Percentiles rank a stretch among this genome's conserved stretches.
phyloP scores from a whole-genome alignment of 768 basidiomycete genomes.

The Termitomyces sp. region DNA sequence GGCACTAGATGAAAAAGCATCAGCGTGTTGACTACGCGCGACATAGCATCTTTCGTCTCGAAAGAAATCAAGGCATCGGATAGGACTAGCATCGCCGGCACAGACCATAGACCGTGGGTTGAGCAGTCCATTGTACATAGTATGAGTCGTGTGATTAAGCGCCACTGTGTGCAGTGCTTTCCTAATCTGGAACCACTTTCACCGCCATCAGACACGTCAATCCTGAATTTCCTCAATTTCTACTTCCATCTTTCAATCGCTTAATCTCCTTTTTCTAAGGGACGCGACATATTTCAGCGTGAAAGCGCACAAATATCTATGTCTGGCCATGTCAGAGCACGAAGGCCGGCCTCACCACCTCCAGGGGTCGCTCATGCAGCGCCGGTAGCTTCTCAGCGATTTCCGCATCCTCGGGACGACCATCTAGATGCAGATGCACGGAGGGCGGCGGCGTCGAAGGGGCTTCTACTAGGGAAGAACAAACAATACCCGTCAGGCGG shows the following conservation, averaged over 20 bases:
- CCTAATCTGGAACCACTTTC: neutral
- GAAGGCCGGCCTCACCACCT: conserved; percentile 67
- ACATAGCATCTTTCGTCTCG: too few species aligned
- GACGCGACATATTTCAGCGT: conserved; percentile 7
- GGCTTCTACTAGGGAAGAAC: conserved; percentile 47
- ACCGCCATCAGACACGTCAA: conserved; percentile 14
- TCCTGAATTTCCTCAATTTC: conserved; percentile 5
- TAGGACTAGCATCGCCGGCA: too few species aligned
- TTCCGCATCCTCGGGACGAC: conserved; percentile 61
- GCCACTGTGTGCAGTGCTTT: neutral
- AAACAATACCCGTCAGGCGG: conserved; percentile 52
- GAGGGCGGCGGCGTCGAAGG: conserved; percentile 64
- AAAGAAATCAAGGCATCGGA: too few species aligned
- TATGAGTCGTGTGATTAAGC: neutral
- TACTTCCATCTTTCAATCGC: conserved; percentile 3
- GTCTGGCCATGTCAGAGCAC: conserved; percentile 56
- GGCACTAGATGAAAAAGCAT: too few species aligned
- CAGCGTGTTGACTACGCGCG: neutral
- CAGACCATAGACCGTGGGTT: neutral
- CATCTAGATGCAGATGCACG: conserved; percentile 73
- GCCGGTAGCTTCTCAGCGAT: conserved; percentile 42
- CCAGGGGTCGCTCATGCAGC: conserved; percentile 35
- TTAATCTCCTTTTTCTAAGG: neutral
- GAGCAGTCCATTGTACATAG: neutral
- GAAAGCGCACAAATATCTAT: conserved; percentile 18